Base-by-base conservation (phyloP, 768 basidiomycete genomes). In the Terana coerulea region DNA sequence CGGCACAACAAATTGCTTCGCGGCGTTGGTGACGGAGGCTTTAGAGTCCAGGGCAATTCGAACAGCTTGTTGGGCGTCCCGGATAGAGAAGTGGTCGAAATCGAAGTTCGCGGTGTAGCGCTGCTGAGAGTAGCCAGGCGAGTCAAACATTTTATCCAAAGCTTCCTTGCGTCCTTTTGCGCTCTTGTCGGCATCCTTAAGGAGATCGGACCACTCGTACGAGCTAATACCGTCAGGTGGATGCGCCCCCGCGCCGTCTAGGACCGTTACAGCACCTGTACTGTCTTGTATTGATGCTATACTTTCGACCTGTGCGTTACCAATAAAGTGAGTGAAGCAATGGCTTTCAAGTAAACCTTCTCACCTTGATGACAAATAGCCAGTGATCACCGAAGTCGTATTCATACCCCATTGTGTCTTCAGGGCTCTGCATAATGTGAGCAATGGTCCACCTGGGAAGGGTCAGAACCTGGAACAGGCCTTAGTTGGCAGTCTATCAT, bases 361-460 rank as follows among this genome's bases (percentile, higher is more conserved):
- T 17, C 28, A 54, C 53, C 41, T 49, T 54, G 40, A 54, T 54
- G 17, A 30, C 33, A 24, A 54, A 47, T 12, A 31, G 43, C 53
- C 53, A 54, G 35, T 54, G 49, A 26, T 54, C 53, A 19, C 53
- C 48, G 17, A 54, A 54, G 33, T 54, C 53, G 41, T 54, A 54
- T 10, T 49, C 47, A 33, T 49, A 43, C 4, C 47, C 47, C 24
- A 54, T 48, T 12, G 34, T 42, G 9, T 54, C 31, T 3, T 47
- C 53, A 2, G 39, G 40, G 6, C 36, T 26, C 2, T 17, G 53
- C 11, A 54, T n/a, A 31, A 53, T 24, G n/a, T 53, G 52, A 15
- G 47, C 52, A 28, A 53, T 31, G 5, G 11, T 37, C 9, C 39
- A 53, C 2, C 52, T 53, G 52, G 5, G 11, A 5, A 24, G 25